These are phyloP conservation scores for Lippia alba DNA, from an alignment of 305 asterid genomes.

Conservation along the genomic window DNA sequence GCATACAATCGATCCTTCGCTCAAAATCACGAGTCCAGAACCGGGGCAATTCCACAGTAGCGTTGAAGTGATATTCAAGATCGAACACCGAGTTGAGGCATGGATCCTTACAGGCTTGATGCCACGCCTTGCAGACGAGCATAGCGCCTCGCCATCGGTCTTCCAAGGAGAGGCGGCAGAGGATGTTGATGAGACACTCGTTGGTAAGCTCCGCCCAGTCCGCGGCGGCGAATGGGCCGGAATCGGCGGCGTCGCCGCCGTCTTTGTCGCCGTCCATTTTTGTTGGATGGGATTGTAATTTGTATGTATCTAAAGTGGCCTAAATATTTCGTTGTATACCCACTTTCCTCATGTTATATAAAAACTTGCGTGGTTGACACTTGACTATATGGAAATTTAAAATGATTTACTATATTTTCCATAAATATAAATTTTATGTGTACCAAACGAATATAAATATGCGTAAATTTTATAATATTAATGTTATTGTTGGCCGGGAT, in stretches of 20 bases:
- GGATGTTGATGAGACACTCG: slow-evolving; percentile 74
- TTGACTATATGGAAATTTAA: no score
- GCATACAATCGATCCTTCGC: slow-evolving; percentile 67
- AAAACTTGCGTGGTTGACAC: no score
- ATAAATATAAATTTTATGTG: no score
- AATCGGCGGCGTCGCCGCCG: slow-evolving; percentile 24
- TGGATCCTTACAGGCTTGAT: slow-evolving; percentile 69
- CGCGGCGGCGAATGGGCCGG: slow-evolving; percentile 37
- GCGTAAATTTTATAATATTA: no score
- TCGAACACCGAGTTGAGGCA: slow-evolving; percentile 65
- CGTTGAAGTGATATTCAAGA: slow-evolving; percentile 57
- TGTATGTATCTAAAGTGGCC: not conserved
- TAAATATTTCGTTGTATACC: no score
- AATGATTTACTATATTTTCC: no score
- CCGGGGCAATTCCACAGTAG: slow-evolving; percentile 53
- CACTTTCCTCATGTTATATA: no score
- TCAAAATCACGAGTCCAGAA: slow-evolving; percentile 78
- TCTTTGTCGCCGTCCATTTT: slow-evolving; percentile 47
- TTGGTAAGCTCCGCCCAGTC: slow-evolving; percentile 82
- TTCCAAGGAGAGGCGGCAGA: slow-evolving; percentile 64
- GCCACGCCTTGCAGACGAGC: slow-evolving; percentile 82
- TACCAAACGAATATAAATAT: no score
- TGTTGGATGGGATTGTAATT: slow-evolving; percentile 9
- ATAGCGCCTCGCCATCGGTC: slow-evolving; percentile 71
- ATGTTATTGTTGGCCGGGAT: no score